phyloP scores from a whole-genome alignment of 805 yeast species.

The Blastobotrys terrestris region DNA sequence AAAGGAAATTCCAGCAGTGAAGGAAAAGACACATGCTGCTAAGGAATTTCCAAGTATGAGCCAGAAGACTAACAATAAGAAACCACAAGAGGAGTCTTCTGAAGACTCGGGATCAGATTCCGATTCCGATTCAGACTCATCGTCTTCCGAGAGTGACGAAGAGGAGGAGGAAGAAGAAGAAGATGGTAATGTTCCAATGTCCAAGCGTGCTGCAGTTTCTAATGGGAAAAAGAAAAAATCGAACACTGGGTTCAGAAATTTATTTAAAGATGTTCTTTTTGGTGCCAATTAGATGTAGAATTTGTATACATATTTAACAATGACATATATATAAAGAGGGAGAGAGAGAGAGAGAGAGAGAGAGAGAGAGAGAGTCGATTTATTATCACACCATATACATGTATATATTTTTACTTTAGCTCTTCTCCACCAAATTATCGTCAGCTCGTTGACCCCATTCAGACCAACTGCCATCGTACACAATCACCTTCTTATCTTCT shows the following conservation, averaged over 20 bases:
- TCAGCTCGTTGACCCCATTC: slow-evolving; percentile 83
- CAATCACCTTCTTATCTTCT: slow-evolving; percentile 29
- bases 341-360: too few species aligned
- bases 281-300: not conserved
- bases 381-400: too few species aligned
- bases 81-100: not conserved
- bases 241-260: slow-evolving; percentile 9
- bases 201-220: slow-evolving; percentile 14
- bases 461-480: slow-evolving; percentile 64
- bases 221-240: slow-evolving; percentile 10
- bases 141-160: slow-evolving; percentile 9
- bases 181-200: slow-evolving; percentile 11
- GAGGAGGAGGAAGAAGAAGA: slow-evolving; percentile 5
- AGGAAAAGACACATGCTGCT: not conserved
- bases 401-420: too few species aligned
- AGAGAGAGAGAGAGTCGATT: too few species aligned
- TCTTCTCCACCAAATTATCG: slow-evolving; percentile 35
- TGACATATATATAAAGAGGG: too few species aligned
- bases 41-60: not conserved
- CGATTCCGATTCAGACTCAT: slow-evolving; percentile 11
- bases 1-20: slow-evolving; percentile 1
- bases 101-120: slow-evolving; percentile 12
- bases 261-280: not conserved
- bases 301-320: not conserved
- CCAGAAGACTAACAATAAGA: not conserved